Conservation (phyloP, 306 rosid genomes). For the Betula pendula region DNA sequence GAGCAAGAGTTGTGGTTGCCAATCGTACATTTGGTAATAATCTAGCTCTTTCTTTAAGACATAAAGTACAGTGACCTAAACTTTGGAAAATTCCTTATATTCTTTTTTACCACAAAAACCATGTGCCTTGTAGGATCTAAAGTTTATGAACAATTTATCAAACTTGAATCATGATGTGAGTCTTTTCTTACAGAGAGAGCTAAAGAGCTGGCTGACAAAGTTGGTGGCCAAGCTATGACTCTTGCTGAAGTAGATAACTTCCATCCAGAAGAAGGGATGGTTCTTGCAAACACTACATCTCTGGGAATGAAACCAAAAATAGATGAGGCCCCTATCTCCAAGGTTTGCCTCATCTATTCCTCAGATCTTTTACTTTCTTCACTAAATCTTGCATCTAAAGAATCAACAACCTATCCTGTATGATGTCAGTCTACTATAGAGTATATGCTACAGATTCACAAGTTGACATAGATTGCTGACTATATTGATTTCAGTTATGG, state of each 20-base stretch:
- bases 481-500: too few species aligned
- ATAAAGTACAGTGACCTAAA: not conserved
- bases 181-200: constrained; percentile 40
- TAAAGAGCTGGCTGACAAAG: constrained; percentile 41
- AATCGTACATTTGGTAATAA: constrained; percentile 38
- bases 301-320: constrained; percentile 38
- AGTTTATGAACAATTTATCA: not conserved
- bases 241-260: constrained; percentile 39
- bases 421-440: not conserved
- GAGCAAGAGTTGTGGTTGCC: constrained; percentile 52
- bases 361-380: not conserved
- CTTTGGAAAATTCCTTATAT: not conserved
- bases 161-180: not conserved
- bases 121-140: not conserved
- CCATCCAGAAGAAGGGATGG: constrained; percentile 31
- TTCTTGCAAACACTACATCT: constrained; percentile 39
- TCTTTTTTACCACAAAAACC: not conserved
- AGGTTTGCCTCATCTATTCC: constrained; percentile 11
- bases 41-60: not conserved
- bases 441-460: too few species aligned
- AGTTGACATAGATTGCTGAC: too few species aligned
- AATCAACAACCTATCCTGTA: not conserved
- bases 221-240: constrained; percentile 45
- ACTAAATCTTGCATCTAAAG: not conserved
- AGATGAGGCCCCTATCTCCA: constrained; percentile 29